These are phyloP conservation scores for Vicia villosa DNA, from an alignment of 306 rosid species.

Conservation along the genomic window DNA sequence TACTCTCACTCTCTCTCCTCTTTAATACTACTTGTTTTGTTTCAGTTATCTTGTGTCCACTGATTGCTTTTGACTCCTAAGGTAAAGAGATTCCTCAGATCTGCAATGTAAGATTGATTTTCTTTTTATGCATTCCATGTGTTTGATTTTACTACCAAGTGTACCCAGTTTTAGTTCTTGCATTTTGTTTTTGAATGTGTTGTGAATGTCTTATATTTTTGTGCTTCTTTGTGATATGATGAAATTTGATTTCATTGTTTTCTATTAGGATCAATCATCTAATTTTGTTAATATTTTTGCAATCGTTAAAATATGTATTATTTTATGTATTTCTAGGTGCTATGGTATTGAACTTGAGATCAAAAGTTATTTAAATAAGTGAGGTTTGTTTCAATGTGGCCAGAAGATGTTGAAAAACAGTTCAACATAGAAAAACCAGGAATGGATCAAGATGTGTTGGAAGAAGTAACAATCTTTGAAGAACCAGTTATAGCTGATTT, in stretches of 20 bases:
- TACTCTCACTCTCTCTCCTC: slow-evolving; percentile 46
- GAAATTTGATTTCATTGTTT: slow-evolving; percentile 29
- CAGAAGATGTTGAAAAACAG: no score
- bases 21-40: slow-evolving; percentile 34
- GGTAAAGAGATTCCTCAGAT: slow-evolving; percentile 77
- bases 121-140: not conserved
- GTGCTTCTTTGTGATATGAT: slow-evolving; percentile 28
- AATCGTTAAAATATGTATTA: slow-evolving; percentile 44
- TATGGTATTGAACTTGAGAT: no score
- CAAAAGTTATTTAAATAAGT: no score
- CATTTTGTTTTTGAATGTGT: not conserved
- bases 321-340: no score
- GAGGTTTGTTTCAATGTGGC: no score
- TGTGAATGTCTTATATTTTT: not conserved
- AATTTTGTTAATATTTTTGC: slow-evolving; percentile 6
- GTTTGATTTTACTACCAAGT: slow-evolving; percentile 5
- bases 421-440: slow-evolving; percentile 86
- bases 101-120: slow-evolving; percentile 44
- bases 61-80: slow-evolving; percentile 65
- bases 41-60: slow-evolving; percentile 6
- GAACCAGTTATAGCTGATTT: slow-evolving; percentile 83
- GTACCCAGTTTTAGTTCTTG: not conserved
- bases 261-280: not conserved
- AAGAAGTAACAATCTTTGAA: slow-evolving; percentile 70
- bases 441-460: slow-evolving; percentile 83